These are phyloP conservation scores for Danielia oregonensis DNA, from an alignment of 805 yeast genomes.

Conservation along the genomic window DNA sequence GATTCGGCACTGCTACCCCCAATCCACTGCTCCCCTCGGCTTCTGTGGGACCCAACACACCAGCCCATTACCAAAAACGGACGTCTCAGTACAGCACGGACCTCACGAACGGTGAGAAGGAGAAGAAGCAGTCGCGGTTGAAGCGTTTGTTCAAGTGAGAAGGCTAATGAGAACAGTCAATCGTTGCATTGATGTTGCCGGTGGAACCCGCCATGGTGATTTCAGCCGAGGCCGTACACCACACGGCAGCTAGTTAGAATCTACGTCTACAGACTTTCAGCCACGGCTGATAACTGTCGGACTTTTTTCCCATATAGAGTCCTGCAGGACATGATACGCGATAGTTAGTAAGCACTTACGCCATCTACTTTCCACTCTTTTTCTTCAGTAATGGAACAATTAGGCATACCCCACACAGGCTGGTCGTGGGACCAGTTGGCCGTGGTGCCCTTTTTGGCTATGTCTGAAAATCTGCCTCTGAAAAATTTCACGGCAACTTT, in stretches of 20 bases:
- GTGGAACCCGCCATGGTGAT: too few species aligned
- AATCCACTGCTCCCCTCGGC: slow-evolving; percentile 8
- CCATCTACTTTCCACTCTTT: too few species aligned
- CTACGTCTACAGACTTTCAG: too few species aligned
- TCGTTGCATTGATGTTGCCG: too few species aligned
- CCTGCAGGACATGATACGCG: too few species aligned
- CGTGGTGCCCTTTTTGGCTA: slow-evolving; percentile 9
- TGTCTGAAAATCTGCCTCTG: slow-evolving; percentile 1
- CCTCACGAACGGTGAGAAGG: slow-evolving; percentile 11
- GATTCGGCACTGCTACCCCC: slow-evolving; percentile 1
- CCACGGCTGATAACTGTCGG: too few species aligned
- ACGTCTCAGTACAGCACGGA: slow-evolving; percentile 12
- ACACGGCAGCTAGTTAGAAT: too few species aligned
- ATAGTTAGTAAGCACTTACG: too few species aligned
- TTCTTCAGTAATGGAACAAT: slow-evolving; percentile 10
- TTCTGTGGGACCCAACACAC: slow-evolving; percentile 4
- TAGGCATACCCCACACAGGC: slow-evolving; percentile 12
- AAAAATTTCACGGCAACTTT: background rate
- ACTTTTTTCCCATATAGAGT: too few species aligned
- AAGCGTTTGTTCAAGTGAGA: slow-evolving; percentile 14
- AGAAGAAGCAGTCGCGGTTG: slow-evolving; percentile 17
- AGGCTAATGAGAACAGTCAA: too few species aligned
- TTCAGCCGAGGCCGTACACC: too few species aligned
- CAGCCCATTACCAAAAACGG: slow-evolving; percentile 12
- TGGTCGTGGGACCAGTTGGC: slow-evolving; percentile 12